Conservation (phyloP, 164 flowering plant genomes). For the Amborella trichopoda region DNA sequence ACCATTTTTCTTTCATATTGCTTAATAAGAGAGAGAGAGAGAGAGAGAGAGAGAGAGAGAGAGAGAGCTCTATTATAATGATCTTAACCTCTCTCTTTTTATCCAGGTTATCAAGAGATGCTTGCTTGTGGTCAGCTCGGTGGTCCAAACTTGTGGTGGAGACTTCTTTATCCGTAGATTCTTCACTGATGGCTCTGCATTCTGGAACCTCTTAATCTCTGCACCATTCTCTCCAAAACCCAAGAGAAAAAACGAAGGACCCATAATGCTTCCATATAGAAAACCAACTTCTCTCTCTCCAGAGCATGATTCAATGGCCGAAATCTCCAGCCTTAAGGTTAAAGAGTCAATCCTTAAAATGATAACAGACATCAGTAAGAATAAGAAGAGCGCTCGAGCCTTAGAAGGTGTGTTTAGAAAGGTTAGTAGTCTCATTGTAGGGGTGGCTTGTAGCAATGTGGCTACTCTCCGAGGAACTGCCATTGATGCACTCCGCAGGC, state of each 20-base stretch:
- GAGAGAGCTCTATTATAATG: background rate
- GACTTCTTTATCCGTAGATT: slow-evolving; percentile 92
- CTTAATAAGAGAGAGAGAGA: too few species aligned
- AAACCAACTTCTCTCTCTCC: slow-evolving; percentile 16
- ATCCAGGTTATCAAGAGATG: slow-evolving; percentile 66
- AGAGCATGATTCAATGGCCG: slow-evolving; percentile 47
- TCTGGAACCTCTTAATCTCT: slow-evolving; percentile 69
- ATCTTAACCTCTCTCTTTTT: background rate
- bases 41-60: too few species aligned
- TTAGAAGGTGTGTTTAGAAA: slow-evolving; percentile 65
- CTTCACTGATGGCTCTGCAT: slow-evolving; percentile 60
- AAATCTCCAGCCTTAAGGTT: slow-evolving; percentile 61
- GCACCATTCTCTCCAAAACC: slow-evolving; percentile 49
- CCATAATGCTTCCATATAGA: slow-evolving; percentile 75
- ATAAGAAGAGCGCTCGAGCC: slow-evolving; percentile 62
- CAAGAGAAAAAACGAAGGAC: slow-evolving; percentile 25
- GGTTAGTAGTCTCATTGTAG: slow-evolving; percentile 78
- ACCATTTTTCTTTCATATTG: too few species aligned
- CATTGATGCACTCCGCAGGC: slow-evolving; percentile 53
- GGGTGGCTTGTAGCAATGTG: slow-evolving; percentile 77
- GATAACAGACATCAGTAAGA: slow-evolving; percentile 61
- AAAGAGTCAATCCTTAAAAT: slow-evolving; percentile 74
- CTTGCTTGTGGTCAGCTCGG: slow-evolving; percentile 36
- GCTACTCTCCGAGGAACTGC: slow-evolving; percentile 54
- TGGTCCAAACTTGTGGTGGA: slow-evolving; percentile 72